Conservation (phyloP, 106 monocot species). For the Dactylorhiza incarnata region DNA sequence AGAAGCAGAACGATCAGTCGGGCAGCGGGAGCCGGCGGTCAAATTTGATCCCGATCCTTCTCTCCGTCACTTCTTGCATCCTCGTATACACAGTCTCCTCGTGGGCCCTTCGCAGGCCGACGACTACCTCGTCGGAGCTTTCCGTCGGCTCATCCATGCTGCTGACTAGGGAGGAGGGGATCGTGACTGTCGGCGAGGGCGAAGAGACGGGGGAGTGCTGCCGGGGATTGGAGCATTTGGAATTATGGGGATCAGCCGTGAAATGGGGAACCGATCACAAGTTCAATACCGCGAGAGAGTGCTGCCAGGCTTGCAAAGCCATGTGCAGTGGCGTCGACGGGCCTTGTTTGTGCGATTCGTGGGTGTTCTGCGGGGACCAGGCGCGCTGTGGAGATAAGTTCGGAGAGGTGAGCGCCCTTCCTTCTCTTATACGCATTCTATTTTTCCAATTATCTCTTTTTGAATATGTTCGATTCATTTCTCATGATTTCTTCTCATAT, state of each 20-base stretch:
- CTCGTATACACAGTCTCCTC: constrained; percentile 51
- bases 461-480: no score
- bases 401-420: constrained; percentile 34
- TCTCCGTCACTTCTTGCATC: constrained; percentile 30
- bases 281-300: constrained; percentile 55
- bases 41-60: constrained; percentile 9
- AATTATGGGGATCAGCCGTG: constrained; percentile 82
- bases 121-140: not conserved
- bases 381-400: constrained; percentile 61
- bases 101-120: constrained; percentile 8
- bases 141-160: not conserved
- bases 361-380: constrained; percentile 92
- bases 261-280: constrained; percentile 82
- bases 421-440: not conserved
- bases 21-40: constrained; percentile 12
- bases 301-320: constrained; percentile 79
- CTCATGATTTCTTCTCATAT: not conserved
- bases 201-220: constrained; percentile 51
- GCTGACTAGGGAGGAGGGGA: not conserved
- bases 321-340: constrained; percentile 58
- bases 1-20: constrained; percentile 18
- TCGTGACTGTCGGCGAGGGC: not conserved
- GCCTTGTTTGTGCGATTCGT: constrained; percentile 79
- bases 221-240: constrained; percentile 56
- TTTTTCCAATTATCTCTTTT: no score